phyloP scores from a whole-genome alignment of 2,329 filamentous ascomycete species.

The Exserohilum rostratum region DNA sequence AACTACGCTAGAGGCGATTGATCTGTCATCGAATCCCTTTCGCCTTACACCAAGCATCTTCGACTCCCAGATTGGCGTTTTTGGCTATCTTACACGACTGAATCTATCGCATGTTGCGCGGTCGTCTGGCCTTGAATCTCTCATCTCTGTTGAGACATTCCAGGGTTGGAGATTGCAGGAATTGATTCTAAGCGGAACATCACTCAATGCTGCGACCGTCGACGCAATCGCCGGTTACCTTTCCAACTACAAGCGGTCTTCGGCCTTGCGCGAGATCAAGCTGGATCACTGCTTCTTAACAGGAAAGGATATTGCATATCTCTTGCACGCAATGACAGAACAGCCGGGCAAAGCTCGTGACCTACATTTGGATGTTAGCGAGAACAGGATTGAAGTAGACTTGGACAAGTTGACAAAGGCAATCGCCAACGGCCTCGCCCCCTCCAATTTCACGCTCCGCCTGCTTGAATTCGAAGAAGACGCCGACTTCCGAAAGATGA shows the following conservation, averaged over 20 bases:
- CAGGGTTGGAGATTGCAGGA: conserved; percentile 72
- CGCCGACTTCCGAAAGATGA: conserved; percentile 66
- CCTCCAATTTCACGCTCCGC: conserved; percentile 68
- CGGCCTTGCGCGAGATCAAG: conserved; percentile 64
- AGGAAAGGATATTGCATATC: conserved; percentile 67
- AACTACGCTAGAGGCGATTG: conserved; percentile 69
- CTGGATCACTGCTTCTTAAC: conserved; percentile 71
- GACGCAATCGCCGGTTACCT: conserved; percentile 70
- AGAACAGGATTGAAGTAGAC: conserved; percentile 63
- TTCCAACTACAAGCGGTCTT: conserved; percentile 62
- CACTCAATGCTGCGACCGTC: conserved; percentile 66
- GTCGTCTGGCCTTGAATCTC: conserved; percentile 66
- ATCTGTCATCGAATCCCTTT: conserved; percentile 70
- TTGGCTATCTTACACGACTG: conserved; percentile 69
- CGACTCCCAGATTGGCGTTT: conserved; percentile 69
- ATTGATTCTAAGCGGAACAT: conserved; percentile 67
- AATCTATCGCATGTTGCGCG: conserved; percentile 69
- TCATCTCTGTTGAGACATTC: conserved; percentile 70
- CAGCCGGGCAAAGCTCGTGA: conserved; percentile 58
- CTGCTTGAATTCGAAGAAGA: conserved; percentile 73
- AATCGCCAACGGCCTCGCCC: conserved; percentile 60
- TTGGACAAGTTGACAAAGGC: conserved; percentile 59
- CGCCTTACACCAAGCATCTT: conserved; percentile 69
- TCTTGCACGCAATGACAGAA: conserved; percentile 68
- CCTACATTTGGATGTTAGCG: conserved; percentile 70